Percentiles rank a stretch among this genome's conserved stretches.
phyloP scores from a whole-genome alignment of 2,329 filamentous ascomycete genomes.

The Colletotrichum melonis region DNA sequence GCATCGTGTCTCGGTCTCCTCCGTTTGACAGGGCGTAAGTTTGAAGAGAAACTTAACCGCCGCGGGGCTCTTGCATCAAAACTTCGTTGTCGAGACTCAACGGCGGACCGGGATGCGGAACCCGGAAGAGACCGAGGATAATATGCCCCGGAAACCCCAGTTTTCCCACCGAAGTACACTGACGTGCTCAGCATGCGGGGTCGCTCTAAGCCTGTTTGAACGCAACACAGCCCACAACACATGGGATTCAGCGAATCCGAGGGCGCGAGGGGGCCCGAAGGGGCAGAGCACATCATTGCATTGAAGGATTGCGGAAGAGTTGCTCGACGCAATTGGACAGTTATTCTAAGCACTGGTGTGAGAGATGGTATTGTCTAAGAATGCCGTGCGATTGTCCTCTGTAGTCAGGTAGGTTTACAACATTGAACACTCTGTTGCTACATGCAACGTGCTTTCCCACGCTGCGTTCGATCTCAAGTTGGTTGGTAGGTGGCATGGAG shows the following conservation, averaged over 20 bases:
- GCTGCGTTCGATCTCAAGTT: too few species aligned
- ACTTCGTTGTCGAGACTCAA: not conserved
- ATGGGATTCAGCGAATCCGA: not conserved
- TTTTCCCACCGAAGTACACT: constrained; percentile 18
- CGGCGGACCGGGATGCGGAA: constrained; percentile 8
- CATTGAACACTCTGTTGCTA: too few species aligned
- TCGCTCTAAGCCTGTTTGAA: constrained; percentile 5
- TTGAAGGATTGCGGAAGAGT: not conserved
- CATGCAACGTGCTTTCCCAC: too few species aligned
- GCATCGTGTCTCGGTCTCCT: constrained; percentile 2
- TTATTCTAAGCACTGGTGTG: not conserved
- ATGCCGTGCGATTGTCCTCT: too few species aligned
- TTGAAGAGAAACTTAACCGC: not conserved
- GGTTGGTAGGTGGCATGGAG: too few species aligned
- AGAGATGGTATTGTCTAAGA: too few species aligned
- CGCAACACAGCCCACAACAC: not conserved
- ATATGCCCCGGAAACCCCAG: constrained; percentile 16
- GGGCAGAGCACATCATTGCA: constrained; percentile 22
- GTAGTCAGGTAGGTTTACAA: too few species aligned
- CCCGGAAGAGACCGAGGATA: constrained; percentile 24
- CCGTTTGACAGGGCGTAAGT: not conserved
- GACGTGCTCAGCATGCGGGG: constrained; percentile 28
- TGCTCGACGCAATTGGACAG: not conserved
- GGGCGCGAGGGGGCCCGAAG: not conserved
- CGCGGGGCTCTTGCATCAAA: not conserved